phyloP scores from a whole-genome alignment of 1,284 basidiomycete genomes.

The Taiwanofungus camphoratus region DNA sequence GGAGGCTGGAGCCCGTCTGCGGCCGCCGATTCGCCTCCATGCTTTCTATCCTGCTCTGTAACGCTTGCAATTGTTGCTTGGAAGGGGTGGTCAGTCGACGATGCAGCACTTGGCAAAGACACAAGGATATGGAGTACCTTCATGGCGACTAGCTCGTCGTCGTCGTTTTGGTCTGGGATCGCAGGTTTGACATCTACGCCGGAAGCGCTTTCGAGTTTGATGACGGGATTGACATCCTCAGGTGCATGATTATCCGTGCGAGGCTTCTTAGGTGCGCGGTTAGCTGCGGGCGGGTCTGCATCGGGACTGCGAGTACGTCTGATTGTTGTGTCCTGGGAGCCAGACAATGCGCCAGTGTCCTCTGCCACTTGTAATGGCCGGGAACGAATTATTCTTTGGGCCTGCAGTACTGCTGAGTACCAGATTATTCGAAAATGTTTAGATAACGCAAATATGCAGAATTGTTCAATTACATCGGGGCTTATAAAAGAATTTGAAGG shows the following conservation, averaged over 20 bases:
- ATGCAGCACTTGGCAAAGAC: not conserved
- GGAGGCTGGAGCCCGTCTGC: not conserved
- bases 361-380: not conserved
- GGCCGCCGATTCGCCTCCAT: not conserved
- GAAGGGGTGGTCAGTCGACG: not conserved
- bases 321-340: not conserved
- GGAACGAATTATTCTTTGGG: not conserved
- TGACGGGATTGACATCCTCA: not conserved
- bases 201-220: not conserved
- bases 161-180: not conserved
- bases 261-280: too few relatives aligned
- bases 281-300: too few relatives aligned
- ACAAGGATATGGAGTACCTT: not conserved
- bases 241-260: too few relatives aligned
- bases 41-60: not conserved
- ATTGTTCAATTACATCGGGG: constrained; percentile 2
- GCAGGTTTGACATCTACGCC: not conserved
- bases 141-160: not conserved
- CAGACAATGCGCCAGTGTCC: not conserved
- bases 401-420: not conserved
- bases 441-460: not conserved
- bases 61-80: not conserved
- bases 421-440: not conserved
- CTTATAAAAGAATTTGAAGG: constrained; percentile 10
- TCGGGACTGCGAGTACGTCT: not conserved